Evolutionary conservation across 2,329 filamentous ascomycete species (phyloP).

Genomic region (Diaporthe sp.): DNA sequence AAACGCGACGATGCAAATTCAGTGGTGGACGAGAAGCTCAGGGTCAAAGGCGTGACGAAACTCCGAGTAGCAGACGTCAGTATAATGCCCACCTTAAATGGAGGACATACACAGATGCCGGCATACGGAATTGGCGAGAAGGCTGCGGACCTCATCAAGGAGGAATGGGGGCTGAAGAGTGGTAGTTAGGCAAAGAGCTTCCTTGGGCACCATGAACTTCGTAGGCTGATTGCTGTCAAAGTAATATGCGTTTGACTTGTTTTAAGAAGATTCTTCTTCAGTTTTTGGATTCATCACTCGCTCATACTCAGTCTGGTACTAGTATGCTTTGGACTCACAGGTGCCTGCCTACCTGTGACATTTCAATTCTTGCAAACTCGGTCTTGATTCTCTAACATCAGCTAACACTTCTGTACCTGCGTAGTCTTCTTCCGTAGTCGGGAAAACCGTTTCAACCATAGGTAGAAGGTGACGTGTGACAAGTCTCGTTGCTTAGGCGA

Average conservation of each 20-base stretch:
- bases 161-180: background rate
- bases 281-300: background rate
- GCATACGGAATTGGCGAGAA: conserved; percentile 45
- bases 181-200: background rate
- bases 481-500: background rate
- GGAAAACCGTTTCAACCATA: background rate
- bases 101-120: conserved; percentile 44
- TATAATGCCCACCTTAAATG: conserved; percentile 43
- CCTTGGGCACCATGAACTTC: background rate
- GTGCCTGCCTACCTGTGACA: background rate
- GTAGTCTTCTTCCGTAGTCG: background rate
- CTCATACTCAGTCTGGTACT: background rate
- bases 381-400: too few species aligned
- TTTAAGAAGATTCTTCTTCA: background rate
- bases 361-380: background rate
- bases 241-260: background rate
- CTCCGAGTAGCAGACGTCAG: conserved; percentile 44
- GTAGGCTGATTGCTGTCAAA: background rate
- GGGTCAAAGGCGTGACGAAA: conserved; percentile 39
- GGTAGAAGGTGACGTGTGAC: background rate
- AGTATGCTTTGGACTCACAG: background rate
- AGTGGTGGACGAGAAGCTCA: conserved; percentile 40
- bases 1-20: conserved; percentile 24
- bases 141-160: conserved; percentile 44
- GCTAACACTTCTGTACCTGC: background rate